Evolutionary conservation across 2,329 filamentous ascomycete species (phyloP), one percentile per base, ranked within the genome.

Genomic region (Trichoderma arundinaceum): DNA sequence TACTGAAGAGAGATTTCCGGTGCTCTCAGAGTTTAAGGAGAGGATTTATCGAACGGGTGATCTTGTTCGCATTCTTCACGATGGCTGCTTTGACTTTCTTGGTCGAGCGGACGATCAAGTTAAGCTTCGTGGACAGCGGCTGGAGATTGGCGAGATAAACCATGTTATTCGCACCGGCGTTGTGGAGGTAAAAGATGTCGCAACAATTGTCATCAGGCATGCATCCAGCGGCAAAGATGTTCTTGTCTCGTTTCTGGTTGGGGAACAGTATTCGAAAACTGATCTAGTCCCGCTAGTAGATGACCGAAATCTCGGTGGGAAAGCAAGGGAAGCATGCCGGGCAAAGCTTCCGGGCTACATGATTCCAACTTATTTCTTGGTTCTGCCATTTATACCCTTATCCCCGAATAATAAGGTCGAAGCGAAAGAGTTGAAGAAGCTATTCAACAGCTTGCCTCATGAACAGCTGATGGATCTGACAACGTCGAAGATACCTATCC

Each of bases 141-240:
- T 98, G 0, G 94, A 98, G 73, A 90, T 96, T 67, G 91, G 90
- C 1, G 94, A 98, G 78, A 96, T 97, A 76, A 95, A 96, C 71
- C 89, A 94, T 56, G 86, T 90, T 8, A 92, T 97, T 71, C 88
- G 87, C 53, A 81, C 84, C 19, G 85, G 85, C 0, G 82, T 86
- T 0, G 68, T 76, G 0, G 79, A 79, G 0, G 78, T 95, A 8
- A 80, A 84, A 13, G 92, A 96, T 70, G 88, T 92, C 0, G 88
- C 88, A 3, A 96, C 93, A 0, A 79, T 96, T 13, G 91, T 97
- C 1, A 77, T 81, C 3, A 90, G 89, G 66, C 90, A 92, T 71
- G 82, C 80, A 0, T 86, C 84, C 6, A 89, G 91, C 67, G 86
- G 89, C n/a, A 93, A 92, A 71, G 92, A 96, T 65, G 87, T 95